These are phyloP conservation scores for Aureobasidium sp. DNA, from an alignment of 2,329 filamentous ascomycete species.

Conservation along the genomic window DNA sequence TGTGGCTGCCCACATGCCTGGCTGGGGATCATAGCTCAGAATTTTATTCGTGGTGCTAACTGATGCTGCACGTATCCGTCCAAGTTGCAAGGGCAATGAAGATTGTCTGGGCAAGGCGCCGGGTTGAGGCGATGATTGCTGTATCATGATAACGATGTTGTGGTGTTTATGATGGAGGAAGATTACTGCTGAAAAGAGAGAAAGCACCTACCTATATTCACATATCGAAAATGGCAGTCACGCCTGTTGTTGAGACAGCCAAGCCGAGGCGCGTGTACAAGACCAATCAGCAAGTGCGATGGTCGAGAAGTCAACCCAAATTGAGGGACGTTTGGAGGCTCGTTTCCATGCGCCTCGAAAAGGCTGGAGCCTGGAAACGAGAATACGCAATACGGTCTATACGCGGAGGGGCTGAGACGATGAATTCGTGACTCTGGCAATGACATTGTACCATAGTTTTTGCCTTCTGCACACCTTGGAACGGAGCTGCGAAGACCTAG, in stretches of 20 bases:
- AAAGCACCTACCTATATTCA: neutral
- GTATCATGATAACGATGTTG: neutral
- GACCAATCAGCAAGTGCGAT: neutral
- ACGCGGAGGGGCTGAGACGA: neutral
- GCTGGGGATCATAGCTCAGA: slow-evolving; percentile 23
- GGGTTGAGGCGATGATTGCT: neutral
- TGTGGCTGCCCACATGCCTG: slow-evolving; percentile 37
- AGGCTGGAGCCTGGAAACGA: neutral
- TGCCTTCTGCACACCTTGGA: too few relatives aligned
- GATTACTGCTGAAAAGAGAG: neutral
- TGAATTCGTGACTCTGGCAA: too few relatives aligned
- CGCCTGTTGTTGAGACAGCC: neutral
- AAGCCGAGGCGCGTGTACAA: neutral
- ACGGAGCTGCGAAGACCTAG: too few relatives aligned
- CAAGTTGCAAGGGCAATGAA: neutral
- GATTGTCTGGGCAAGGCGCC: neutral
- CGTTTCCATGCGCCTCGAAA: neutral
- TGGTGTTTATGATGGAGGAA: neutral
- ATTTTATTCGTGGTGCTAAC: slow-evolving; percentile 11
- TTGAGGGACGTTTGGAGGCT: neutral
- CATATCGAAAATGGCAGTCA: neutral
- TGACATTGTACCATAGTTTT: too few relatives aligned
- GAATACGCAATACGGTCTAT: neutral
- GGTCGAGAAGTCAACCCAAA: neutral
- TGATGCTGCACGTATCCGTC: neutral